Base-by-base conservation (phyloP, 371 early-diverging fungal genomes). In the Choanephora cucurbitarum region DNA sequence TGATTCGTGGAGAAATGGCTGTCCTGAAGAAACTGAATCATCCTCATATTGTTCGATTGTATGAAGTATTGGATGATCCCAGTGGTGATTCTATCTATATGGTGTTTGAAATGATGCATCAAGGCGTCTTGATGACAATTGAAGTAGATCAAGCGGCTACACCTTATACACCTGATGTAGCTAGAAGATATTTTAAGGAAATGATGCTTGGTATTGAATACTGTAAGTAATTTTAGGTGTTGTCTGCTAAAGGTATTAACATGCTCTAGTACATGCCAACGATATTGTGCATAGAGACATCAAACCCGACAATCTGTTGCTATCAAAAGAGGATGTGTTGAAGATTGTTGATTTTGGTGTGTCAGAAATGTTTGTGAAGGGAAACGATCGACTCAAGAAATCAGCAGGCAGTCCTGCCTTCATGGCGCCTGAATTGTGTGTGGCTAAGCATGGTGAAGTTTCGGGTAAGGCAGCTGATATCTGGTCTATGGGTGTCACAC, bases 321-420 rank as follows among this genome's bases (percentile, higher is more conserved):
- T 98, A 15, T 85, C 90, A 1, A 69, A 70, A 28, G 90, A 95
- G 53, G 90, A 90, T 34, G 80, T 82, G 3, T 68, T 99, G 15
- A 99, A 99, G 67, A 90, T 99, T 63, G 97, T 96, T 1, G 99
- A 99, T 79, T 99, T 99, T 77, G 99, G 99, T 44, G 93, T 99
- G 0, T 93, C 89, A 0, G 85, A 87, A 52, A 85, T 85, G 68
- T 88, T 88, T 66, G 62, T 76, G n/a, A 80, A 83, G 31, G 90
- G 85, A 4, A 76, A 85, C 48, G 92, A 91, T 63, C 74, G 67
- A 40, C 66, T 85, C 40, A 84, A 84, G 44, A 81, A 77, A 34
- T 83, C 91, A 1, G 90, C 90, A 10, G 97, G 98, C 4, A 91
- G 93, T 31, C 97, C 96, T 4, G 77, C 73, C 8, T 76, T 76